phyloP scores from a whole-genome alignment of 1,139 yeast genomes.

The Suhomyces bolitotheri region DNA sequence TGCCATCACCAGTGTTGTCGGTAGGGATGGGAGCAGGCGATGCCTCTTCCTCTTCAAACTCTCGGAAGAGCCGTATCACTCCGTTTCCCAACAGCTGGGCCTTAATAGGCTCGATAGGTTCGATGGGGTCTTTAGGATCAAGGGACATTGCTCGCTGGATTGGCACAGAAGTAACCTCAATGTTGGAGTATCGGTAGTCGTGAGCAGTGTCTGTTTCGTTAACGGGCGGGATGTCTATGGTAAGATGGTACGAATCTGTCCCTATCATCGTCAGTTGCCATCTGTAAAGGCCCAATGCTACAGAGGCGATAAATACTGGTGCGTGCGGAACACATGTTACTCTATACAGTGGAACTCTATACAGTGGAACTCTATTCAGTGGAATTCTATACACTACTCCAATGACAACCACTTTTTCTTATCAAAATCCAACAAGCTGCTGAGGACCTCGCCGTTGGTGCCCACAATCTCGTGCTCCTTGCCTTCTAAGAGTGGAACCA shows the following conservation, averaged over 20 bases:
- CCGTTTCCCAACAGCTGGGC: conserved; percentile 72
- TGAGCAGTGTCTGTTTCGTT: conserved; percentile 4
- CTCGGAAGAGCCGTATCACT: conserved; percentile 65
- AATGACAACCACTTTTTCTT: conserved; percentile 36
- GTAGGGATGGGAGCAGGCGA: conserved; percentile 7
- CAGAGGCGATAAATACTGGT: background rate
- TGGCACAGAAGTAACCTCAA: conserved; percentile 31
- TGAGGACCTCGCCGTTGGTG: conserved; percentile 57
- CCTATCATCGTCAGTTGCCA: conserved; percentile 35
- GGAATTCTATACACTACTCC: conserved; percentile 3
- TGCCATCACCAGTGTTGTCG: conserved; percentile 39
- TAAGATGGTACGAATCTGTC: conserved; percentile 43
- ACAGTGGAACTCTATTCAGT: too few relatives aligned
- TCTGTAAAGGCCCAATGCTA: background rate
- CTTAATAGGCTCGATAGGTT: conserved; percentile 58
- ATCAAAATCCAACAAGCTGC: conserved; percentile 56
- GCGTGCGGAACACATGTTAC: too few relatives aligned
- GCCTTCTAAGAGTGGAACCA: conserved; percentile 51
- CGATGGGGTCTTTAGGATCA: conserved; percentile 22
- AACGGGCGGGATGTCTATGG: conserved; percentile 27
- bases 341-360: too few relatives aligned
- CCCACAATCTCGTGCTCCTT: conserved; percentile 49
- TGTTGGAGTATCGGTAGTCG: conserved; percentile 38
- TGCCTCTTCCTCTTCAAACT: conserved; percentile 30
- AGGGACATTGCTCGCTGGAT: conserved; percentile 18